Percentiles rank a stretch among this genome's conserved stretches.
Conservation (phyloP, 2,329 filamentous ascomycete species). For the Parastagonospora nodorum region DNA sequence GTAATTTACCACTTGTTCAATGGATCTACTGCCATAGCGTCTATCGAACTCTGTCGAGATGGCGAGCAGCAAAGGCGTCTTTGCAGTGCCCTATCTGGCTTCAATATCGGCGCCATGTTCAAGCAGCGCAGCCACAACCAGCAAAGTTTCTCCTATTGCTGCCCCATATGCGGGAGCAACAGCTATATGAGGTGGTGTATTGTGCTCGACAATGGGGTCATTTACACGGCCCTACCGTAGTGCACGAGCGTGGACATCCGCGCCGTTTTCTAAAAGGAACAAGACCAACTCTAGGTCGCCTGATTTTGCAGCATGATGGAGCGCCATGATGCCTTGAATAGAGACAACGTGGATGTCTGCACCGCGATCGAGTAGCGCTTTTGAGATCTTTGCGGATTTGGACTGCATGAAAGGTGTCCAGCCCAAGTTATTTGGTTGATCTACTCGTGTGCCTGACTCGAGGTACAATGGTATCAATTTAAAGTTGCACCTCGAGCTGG, state of each 20-base stretch:
- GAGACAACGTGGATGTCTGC: slow-evolving; percentile 5
- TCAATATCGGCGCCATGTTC: slow-evolving; percentile 8
- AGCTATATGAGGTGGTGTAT: slow-evolving; percentile 5
- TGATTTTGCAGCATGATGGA: slow-evolving; percentile 4
- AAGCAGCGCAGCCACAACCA: slow-evolving; percentile 1
- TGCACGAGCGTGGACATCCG: slow-evolving; percentile 6
- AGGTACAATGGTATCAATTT: slow-evolving; percentile 2
- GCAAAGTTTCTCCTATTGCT: background rate
- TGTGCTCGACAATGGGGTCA: slow-evolving; percentile 1
- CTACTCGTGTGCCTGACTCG: slow-evolving; percentile 1
- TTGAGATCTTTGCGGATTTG: slow-evolving; percentile 1
- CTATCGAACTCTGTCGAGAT: slow-evolving; percentile 1
- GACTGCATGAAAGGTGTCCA: slow-evolving; percentile 9
- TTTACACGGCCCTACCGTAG: background rate
- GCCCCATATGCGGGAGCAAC: slow-evolving; percentile 2
- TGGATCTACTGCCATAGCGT: background rate
- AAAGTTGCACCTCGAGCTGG: background rate
- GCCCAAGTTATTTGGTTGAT: slow-evolving; percentile 2
- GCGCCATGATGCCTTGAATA: slow-evolving; percentile 2
- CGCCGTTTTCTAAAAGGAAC: slow-evolving; percentile 4
- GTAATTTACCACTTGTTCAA: slow-evolving; percentile 1
- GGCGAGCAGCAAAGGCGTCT: slow-evolving; percentile 6
- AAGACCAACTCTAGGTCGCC: slow-evolving; percentile 1
- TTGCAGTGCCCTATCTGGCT: slow-evolving; percentile 4
- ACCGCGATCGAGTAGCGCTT: slow-evolving; percentile 6